These are phyloP conservation scores for Rheum nobile DNA, from an alignment of 148 eudicot species.

Conservation along the genomic window DNA sequence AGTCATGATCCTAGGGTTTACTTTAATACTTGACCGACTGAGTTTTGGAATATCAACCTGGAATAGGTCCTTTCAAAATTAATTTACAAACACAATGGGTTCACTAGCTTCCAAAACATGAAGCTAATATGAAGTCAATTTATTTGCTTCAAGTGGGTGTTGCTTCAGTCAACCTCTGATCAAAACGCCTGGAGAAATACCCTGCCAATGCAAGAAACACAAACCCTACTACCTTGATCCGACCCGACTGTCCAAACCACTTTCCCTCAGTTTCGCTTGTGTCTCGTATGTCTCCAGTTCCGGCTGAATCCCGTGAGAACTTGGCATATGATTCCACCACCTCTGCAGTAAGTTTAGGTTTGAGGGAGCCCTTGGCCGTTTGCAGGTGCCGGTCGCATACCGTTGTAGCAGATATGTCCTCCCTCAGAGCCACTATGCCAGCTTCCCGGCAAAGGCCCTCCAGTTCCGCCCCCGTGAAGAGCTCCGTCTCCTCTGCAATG, in stretches of 20 bases:
- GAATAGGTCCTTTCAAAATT: no score
- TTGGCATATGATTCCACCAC: conserved; percentile 41
- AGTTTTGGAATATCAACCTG: no score
- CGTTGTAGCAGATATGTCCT: conserved; percentile 59
- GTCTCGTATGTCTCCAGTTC: conserved; percentile 10
- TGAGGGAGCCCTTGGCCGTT: conserved; percentile 41
- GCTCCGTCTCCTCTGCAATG: conserved; percentile 74
- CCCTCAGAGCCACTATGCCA: conserved; percentile 76
- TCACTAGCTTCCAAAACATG: no score
- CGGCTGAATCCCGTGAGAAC: conserved; percentile 19
- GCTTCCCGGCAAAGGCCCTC: conserved; percentile 84
- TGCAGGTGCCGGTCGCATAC: conserved; percentile 58
- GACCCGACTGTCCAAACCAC: conserved; percentile 15
- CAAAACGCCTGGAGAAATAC: conserved; percentile 15
- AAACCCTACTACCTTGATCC: conserved; percentile 22
- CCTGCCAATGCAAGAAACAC: conserved; percentile 24
- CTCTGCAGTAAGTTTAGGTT: conserved; percentile 48
- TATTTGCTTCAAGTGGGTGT: conserved; percentile 22
- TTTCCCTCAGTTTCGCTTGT: conserved; percentile 7
- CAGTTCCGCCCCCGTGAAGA: conserved; percentile 86
- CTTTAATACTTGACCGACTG: no score
- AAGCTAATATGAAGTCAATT: no score
- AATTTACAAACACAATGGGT: no score
- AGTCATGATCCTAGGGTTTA: no score
- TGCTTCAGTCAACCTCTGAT: no score